phyloP scores from a whole-genome alignment of 2,329 filamentous ascomycete genomes.

The Aspergillus sp. region DNA sequence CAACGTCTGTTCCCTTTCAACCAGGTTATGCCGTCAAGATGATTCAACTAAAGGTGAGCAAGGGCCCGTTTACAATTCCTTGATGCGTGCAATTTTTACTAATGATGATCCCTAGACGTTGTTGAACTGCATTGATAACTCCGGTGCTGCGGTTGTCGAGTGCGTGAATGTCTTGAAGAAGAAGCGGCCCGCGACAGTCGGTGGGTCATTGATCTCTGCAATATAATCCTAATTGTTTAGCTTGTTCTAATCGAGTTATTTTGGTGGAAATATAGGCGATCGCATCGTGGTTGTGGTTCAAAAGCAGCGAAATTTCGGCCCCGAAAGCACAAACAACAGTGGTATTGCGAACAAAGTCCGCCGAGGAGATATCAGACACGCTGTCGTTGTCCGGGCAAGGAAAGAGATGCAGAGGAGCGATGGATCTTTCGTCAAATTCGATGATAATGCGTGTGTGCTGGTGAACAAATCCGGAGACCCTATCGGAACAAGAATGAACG shows the following conservation, averaged over 20 bases:
- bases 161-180: conserved; percentile 90
- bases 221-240: too few relatives aligned
- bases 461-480: conserved; percentile 97
- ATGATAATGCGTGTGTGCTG: conserved; percentile 96
- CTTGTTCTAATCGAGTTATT: too few relatives aligned
- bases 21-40: conserved; percentile 54
- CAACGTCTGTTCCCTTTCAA: not conserved
- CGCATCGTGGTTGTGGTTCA: conserved; percentile 96
- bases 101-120: conserved; percentile 61
- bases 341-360: conserved; percentile 88
- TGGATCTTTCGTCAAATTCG: conserved; percentile 86
- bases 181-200: conserved; percentile 79
- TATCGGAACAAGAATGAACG: conserved; percentile 86
- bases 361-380: conserved; percentile 92
- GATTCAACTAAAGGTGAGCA: conserved; percentile 77
- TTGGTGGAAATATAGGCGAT: conserved; percentile 60
- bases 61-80: not conserved
- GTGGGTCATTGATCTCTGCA: conserved; percentile 46
- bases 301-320: conserved; percentile 77
- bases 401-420: conserved; percentile 85
- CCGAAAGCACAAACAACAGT: conserved; percentile 66
- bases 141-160: conserved; percentile 93
- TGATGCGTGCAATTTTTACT: conserved; percentile 1
- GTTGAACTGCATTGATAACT: conserved; percentile 99
- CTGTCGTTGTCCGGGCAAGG: conserved; percentile 85